phyloP scores from a whole-genome alignment of 164 flowering plant genomes.

The Stephania japonica region DNA sequence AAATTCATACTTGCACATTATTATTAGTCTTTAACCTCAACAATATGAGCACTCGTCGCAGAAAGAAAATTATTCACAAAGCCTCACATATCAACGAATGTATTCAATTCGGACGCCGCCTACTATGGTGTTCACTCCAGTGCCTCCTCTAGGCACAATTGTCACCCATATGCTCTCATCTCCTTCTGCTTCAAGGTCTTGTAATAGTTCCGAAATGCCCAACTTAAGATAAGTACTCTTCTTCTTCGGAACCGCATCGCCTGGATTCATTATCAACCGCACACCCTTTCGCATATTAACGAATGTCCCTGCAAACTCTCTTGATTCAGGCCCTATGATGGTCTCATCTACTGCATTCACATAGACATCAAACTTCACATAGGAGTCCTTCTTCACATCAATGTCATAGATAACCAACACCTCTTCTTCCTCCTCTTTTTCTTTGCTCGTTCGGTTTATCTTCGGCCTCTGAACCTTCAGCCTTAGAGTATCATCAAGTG shows the following conservation, averaged over 20 bases:
- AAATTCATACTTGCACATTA: neutral
- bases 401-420: conserved; percentile 16
- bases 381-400: conserved; percentile 20
- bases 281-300: conserved; percentile 21
- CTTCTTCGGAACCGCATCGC: conserved; percentile 12
- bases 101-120: conserved; percentile 24
- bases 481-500: conserved; percentile 14
- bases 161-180: conserved; percentile 28
- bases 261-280: conserved; percentile 13
- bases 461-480: conserved; percentile 13
- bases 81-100: conserved; percentile 7
- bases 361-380: conserved; percentile 27
- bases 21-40: neutral
- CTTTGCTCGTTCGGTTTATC: conserved; percentile 7
- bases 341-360: conserved; percentile 21
- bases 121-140: conserved; percentile 20
- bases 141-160: conserved; percentile 22
- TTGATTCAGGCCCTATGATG: conserved; percentile 16
- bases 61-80: neutral
- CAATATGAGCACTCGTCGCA: neutral
- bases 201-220: conserved; percentile 25
- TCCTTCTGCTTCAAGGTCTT: conserved; percentile 25
- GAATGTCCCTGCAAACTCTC: conserved; percentile 30
- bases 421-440: conserved; percentile 12
- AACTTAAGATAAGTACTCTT: conserved; percentile 19